Evolutionary conservation across 2,329 filamentous ascomycete genomes (phyloP).

Genomic region (Calonectria pseudoturangicola): DNA sequence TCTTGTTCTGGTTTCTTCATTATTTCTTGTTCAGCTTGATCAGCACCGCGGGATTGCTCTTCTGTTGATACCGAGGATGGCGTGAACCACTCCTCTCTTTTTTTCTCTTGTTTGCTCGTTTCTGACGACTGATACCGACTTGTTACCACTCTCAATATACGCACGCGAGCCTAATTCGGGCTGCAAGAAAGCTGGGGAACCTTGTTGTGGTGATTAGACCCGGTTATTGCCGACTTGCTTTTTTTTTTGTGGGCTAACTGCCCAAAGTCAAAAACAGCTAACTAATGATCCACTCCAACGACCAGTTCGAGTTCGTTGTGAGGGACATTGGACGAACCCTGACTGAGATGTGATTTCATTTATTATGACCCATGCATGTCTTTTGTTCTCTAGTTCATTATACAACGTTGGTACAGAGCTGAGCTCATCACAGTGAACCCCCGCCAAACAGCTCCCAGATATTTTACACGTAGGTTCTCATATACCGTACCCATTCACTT

Average conservation of each 20-base stretch:
- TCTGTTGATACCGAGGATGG: slow-evolving; percentile 41
- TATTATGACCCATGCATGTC: slow-evolving; percentile 49
- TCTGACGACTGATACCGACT: slow-evolving; percentile 48
- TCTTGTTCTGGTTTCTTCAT: not conserved
- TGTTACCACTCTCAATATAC: slow-evolving; percentile 48
- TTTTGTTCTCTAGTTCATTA: slow-evolving; percentile 48
- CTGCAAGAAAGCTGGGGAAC: slow-evolving; percentile 12
- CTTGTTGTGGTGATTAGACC: not conserved
- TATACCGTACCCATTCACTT: slow-evolving; percentile 38
- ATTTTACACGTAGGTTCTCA: slow-evolving; percentile 49
- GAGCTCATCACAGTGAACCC: slow-evolving; percentile 39
- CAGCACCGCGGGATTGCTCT: slow-evolving; percentile 17
- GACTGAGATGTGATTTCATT: slow-evolving; percentile 53
- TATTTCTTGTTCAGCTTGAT: slow-evolving; percentile 16
- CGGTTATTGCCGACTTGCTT: slow-evolving; percentile 11
- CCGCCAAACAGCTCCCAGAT: slow-evolving; percentile 45
- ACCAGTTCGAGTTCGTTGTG: not conserved
- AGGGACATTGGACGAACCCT: not conserved
- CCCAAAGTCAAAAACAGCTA: not conserved
- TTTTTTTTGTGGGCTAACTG: slow-evolving; percentile 9
- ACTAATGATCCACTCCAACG: not conserved
- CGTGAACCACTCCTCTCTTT: slow-evolving; percentile 39
- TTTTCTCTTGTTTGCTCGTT: not conserved
- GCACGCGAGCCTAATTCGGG: slow-evolving; percentile 22
- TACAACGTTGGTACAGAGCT: slow-evolving; percentile 54